phyloP scores from a whole-genome alignment of 73 alveolate species.

The Symbiodinium pilosum region DNA sequence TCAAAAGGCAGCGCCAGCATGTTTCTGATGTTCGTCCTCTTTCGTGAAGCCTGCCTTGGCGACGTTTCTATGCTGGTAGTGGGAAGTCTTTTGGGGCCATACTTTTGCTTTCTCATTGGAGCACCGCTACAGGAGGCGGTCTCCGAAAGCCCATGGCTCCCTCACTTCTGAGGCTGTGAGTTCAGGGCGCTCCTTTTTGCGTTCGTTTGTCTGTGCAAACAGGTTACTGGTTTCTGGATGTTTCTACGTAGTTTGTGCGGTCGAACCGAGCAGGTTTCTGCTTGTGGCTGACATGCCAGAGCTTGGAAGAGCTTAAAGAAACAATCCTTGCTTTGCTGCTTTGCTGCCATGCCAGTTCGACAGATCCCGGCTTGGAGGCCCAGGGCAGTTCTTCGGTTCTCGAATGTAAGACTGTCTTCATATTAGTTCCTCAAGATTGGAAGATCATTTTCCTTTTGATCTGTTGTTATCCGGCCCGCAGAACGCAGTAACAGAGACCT shows the following conservation, averaged over 20 bases:
- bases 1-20: background rate
- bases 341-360: background rate
- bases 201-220: background rate
- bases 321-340: background rate
- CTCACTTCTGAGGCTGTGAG: background rate
- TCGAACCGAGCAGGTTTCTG: background rate
- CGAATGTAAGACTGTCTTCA: background rate
- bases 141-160: background rate
- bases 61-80: background rate
- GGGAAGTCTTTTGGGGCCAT: background rate
- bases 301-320: background rate
- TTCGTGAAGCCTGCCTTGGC: background rate
- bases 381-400: background rate
- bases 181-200: background rate
- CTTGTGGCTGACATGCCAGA: background rate
- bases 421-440: too few relatives aligned
- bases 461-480: background rate
- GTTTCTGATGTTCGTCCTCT: background rate
- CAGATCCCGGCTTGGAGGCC: slow-evolving; percentile 8
- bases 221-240: background rate
- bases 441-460: background rate
- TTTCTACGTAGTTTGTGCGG: background rate
- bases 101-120: background rate
- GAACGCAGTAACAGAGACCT: background rate
- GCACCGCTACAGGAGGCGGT: background rate